phyloP scores from a whole-genome alignment of 1,139 yeast genomes.

The Debaryomyces sp. region DNA sequence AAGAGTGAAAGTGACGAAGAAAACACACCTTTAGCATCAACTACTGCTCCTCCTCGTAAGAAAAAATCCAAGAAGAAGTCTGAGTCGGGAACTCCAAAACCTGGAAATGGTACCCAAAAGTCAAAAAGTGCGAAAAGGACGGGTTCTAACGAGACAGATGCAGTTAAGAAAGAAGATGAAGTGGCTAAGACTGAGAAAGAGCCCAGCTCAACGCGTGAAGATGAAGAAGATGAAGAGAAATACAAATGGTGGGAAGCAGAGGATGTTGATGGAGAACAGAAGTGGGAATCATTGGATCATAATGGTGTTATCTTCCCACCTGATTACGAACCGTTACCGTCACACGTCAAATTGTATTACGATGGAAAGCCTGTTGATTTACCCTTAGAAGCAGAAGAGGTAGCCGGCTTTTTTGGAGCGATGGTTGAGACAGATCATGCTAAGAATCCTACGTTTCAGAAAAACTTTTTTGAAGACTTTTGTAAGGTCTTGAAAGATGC shows the following conservation, averaged over 20 bases:
- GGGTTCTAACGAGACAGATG: neutral
- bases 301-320: constrained; percentile 95
- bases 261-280: constrained; percentile 69
- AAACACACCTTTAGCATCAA: constrained; percentile 6
- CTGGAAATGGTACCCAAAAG: constrained; percentile 2
- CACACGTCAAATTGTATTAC: constrained; percentile 74
- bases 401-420: constrained; percentile 93
- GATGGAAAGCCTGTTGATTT: constrained; percentile 73
- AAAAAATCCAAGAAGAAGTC: constrained; percentile 3
- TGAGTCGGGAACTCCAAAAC: neutral
- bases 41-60: neutral
- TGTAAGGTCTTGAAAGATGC: constrained; percentile 63
- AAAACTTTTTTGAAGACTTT: constrained; percentile 86
- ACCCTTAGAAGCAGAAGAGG: constrained; percentile 89
- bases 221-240: constrained; percentile 58
- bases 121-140: neutral
- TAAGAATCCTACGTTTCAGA: constrained; percentile 79
- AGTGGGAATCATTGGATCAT: constrained; percentile 87
- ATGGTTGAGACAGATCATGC: constrained; percentile 89
- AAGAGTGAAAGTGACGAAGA: constrained; percentile 9
- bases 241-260: constrained; percentile 90
- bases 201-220: constrained; percentile 17
- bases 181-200: constrained; percentile 1
- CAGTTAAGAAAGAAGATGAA: constrained; percentile 5
- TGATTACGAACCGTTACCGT: constrained; percentile 82